Evolutionary conservation across 1,139 yeast genomes (phyloP).

Genomic region (Geotrichum citri-aurantii): DNA sequence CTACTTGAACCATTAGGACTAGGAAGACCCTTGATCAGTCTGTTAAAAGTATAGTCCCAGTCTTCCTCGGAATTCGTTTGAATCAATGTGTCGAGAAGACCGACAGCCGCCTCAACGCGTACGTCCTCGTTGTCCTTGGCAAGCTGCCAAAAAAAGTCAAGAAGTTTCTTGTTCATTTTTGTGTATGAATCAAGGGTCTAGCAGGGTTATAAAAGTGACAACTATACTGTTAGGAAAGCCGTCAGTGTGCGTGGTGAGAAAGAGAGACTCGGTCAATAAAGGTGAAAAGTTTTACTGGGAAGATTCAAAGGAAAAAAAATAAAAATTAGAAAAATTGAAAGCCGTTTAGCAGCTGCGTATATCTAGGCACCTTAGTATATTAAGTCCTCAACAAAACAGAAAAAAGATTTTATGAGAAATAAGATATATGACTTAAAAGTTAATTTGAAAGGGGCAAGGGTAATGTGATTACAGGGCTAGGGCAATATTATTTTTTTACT

Average conservation of each 20-base stretch:
- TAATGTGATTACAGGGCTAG: slow-evolving; percentile 6
- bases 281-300: neutral
- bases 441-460: neutral
- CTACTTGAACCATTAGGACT: slow-evolving; percentile 82
- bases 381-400: neutral
- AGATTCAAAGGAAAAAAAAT: neutral
- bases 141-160: slow-evolving; percentile 69
- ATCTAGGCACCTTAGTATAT: neutral
- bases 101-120: slow-evolving; percentile 66
- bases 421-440: neutral
- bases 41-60: slow-evolving; percentile 74
- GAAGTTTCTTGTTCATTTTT: slow-evolving; percentile 7
- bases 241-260: neutral
- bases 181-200: neutral
- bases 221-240: neutral
- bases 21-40: slow-evolving; percentile 74
- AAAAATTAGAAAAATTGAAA: neutral
- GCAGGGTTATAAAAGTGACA: neutral
- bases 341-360: neutral
- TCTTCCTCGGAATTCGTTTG: slow-evolving; percentile 48
- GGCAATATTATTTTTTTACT: neutral
- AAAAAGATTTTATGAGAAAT: too few species aligned
- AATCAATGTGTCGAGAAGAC: slow-evolving; percentile 51
- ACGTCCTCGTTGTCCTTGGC: slow-evolving; percentile 74
- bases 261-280: neutral